Base-by-base conservation (phyloP, 1,284 basidiomycete genomes). In the Ustilago tritici region DNA sequence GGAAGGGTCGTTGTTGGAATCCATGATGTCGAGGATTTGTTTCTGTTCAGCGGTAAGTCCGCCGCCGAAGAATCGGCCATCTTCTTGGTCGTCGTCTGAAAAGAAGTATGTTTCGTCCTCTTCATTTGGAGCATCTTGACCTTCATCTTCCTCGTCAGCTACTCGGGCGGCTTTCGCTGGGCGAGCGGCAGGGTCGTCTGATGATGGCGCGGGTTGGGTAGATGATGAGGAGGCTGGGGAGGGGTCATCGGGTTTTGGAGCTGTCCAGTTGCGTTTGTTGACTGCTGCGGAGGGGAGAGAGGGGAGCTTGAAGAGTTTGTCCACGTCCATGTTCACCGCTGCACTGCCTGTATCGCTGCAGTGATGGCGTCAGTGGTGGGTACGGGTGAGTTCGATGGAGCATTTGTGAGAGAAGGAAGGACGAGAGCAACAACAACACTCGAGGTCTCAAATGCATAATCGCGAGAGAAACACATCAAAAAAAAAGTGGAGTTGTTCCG, bases 291-390 rank as follows among this genome's bases (percentile, higher is more conserved):
- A 70, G n/a, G 84, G 74, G 15, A 85, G 57, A 17, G 77, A 68
- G 11, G 84, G 84, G 3, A 84, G 78, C 82, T 85, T 83, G 73
- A 85, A 85, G 23, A 85, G 74, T 70, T 84, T 85, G 61, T 77
- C 79, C 34, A 85, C 79, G 53, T 85, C 83, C 84, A 85, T 85
- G 11, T 10, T 65, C 52, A 36, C 32, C 12, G n/a, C 36, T 14
- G 28, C 19, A 32, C 31, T 56, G 54, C n/a, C 19, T 10, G 14
- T 15, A 19, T 17, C 7, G 43, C 43, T 46, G 43, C 43, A 19
- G n/a, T 34, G 57, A 49, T 12, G 49, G 46, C 15, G 43, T 36
- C 11, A 41, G 12, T 19, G 43, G 17, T n/a, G 23, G 56, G 15
- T 28, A 32, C 41, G 31, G 59, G 50, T 56, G 46, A 50, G 31